Evolutionary conservation across 176 grass and related monocot species (phyloP), one percentile per base, ranked within the genome.

Genomic region (Urochloa ruziziensis): DNA sequence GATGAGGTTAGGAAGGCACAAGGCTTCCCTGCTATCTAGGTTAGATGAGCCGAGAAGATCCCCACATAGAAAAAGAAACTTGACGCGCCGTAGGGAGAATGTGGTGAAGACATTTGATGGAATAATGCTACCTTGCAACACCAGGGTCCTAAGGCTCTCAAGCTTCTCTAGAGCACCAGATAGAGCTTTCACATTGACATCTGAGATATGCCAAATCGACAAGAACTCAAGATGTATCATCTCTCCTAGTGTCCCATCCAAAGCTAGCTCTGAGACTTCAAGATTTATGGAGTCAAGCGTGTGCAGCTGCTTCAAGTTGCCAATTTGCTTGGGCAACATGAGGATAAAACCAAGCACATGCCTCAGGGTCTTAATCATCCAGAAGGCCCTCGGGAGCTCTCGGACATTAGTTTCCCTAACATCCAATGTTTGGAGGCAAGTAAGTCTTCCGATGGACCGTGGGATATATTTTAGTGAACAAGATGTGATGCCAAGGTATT

Each of bases 271-370:
- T 0, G 0, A 21, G 40, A 6, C 54, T 17, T 73, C 10, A 18
- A 63, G 61, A 7, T 30, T 3, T 81, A 87, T 82, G 16, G 78
- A 58, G 49, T 70, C 64, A 40, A 87, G 72, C 49, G 78, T 87
- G 0, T 82, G 63, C 0, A 82, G 53, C 4, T 83, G 40, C 62
- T 59, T 62, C 25, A 82, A 39, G 18, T 2, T 29, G 7, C 42
- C 53, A 47, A 88, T 57, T 68, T 58, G 1, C 24, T 24, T 77
- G 2, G 86, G 79, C 5, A 78, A 18, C 9, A 4, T 48, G 16
- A 87, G 69, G 21, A 2, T 1, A 58, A 56, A 53, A 28, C 85
- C 85, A 56, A 86, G 74, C 1, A 81, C 77, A 87, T 87, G 69
- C 21, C 85, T 23, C 10, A 81, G 16, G 5, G 77, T 66, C 14